Evolutionary conservation across 1,284 basidiomycete species (phyloP).

Genomic region (Phylloboletellus chloephorus): DNA sequence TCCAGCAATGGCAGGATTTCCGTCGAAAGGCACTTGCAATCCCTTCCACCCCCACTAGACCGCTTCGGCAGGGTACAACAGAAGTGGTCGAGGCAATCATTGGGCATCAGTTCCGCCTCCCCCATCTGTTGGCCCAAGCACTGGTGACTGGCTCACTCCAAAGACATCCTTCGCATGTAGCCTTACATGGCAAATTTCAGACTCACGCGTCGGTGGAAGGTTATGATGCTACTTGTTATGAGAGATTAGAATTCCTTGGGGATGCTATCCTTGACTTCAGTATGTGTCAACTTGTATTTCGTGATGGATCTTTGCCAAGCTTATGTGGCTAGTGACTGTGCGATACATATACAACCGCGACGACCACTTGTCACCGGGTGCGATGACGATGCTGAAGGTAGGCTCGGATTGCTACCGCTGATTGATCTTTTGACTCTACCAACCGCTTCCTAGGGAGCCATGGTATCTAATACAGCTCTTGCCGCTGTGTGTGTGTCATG

Average conservation of each 20-base stretch:
- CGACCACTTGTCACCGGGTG: slow-evolving; percentile 60
- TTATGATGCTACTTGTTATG: slow-evolving; percentile 53
- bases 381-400: slow-evolving; percentile 71
- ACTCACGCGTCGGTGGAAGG: slow-evolving; percentile 60
- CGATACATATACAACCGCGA: slow-evolving; percentile 62
- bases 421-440: slow-evolving; percentile 5
- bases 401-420: slow-evolving; percentile 9
- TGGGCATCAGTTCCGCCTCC: slow-evolving; percentile 53
- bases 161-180: slow-evolving; percentile 1
- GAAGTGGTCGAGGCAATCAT: slow-evolving; percentile 58
- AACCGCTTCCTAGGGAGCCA: slow-evolving; percentile 50
- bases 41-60: slow-evolving; percentile 38
- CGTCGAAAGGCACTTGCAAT: slow-evolving; percentile 43
- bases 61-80: slow-evolving; percentile 41
- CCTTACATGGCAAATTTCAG: slow-evolving; percentile 33
- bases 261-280: slow-evolving; percentile 78
- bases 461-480: slow-evolving; percentile 73
- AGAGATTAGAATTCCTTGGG: slow-evolving; percentile 76
- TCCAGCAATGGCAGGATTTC: slow-evolving; percentile 69
- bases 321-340: slow-evolving; percentile 54
- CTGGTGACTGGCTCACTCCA: slow-evolving; percentile 43
- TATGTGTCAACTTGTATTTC: slow-evolving; percentile 38
- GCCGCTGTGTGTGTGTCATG: slow-evolving; percentile 67
- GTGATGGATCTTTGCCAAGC: slow-evolving; percentile 8
- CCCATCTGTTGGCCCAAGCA: slow-evolving; percentile 63